Base-by-base conservation (phyloP, 2,329 filamentous ascomycete genomes). In the Scedosporium boydii region DNA sequence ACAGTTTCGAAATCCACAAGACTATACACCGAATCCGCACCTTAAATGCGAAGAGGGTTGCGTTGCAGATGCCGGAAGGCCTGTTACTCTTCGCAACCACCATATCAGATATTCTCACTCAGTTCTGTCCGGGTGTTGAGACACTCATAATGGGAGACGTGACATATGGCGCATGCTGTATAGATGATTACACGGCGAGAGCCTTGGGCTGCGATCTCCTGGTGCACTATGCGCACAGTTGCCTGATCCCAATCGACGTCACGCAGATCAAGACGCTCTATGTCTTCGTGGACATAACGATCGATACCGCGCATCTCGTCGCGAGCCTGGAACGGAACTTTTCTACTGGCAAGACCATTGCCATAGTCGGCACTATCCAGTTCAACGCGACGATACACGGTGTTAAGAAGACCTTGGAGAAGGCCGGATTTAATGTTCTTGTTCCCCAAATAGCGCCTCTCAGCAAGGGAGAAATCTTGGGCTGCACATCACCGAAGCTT, bases 71-170 rank as follows among this genome's bases (percentile, higher is more conserved):
- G 81, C 95, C 95, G 4, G 96, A 99, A 75, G 95, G 95, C 1
- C 82, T 99, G 1, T 84, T 99, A 29, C 80, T 99, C 63, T 99
- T 99, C 73, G 95, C 95, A 23, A 98, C 95, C 27, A 99, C 95
- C 42, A 93, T 99, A 68, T 96, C 95, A 3, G 95, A 99, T 72
- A 98, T 99, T 69, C 80, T 99, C 58, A 91, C 90, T 0, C 89
- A 93, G 71, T 99, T 99, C 78, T 99, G 95, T 71, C 89, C 91
- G 0, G 92, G 90, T 1, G 88, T 89, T 48, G 91, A 96, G 73
- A 98, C 93, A 1, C 81, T 98, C 61, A 99, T 99, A 74, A 99
- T 99, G 95, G 95, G 95, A 65, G 95, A 99, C 73, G 95, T 99
- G 53, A 99, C 95, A 1, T 99, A 99, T 73, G 95, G 95, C 66